A percentile compares a stretch with the other conserved stretches of the same genome.
These are phyloP conservation scores for Corymbia maculata DNA, from an alignment of 345 rosid genomes.

Conservation along the genomic window DNA sequence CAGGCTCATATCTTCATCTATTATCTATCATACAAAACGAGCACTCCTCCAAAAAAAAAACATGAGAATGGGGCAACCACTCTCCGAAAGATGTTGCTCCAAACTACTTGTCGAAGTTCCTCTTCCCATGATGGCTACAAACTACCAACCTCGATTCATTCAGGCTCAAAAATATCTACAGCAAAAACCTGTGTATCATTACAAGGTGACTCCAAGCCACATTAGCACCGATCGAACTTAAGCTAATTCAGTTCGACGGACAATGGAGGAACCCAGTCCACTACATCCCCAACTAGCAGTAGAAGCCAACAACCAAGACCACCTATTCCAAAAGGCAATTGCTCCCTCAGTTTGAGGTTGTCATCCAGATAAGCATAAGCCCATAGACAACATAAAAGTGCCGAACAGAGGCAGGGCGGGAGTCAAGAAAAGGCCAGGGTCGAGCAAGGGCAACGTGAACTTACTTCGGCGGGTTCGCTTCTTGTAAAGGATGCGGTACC, in stretches of 20 bases:
- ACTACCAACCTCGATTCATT: neutral
- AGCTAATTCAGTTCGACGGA: neutral
- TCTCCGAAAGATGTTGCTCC: neutral
- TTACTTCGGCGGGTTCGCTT: conserved; percentile 89
- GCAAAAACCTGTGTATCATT: neutral
- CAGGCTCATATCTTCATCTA: neutral
- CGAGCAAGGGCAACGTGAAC: neutral
- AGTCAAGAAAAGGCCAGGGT: neutral
- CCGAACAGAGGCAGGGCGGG: neutral
- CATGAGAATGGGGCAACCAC: neutral
- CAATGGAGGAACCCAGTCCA: neutral
- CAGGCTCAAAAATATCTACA: neutral
- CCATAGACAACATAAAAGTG: neutral
- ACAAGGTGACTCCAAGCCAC: neutral
- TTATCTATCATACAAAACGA: neutral
- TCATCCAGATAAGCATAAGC: neutral
- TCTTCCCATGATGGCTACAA: neutral
- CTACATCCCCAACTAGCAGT: neutral
- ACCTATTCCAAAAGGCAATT: neutral
- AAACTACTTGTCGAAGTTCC: neutral
- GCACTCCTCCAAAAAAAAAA: neutral
- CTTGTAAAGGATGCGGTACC: conserved; percentile 86
- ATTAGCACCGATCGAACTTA: neutral
- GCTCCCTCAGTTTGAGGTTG: neutral
- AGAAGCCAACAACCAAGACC: neutral